Evolutionary conservation across 495 filamentous ascomycete species (phyloP), one percentile per base, ranked within the genome.

Genomic region (Neurospora tetrasperma): DNA sequence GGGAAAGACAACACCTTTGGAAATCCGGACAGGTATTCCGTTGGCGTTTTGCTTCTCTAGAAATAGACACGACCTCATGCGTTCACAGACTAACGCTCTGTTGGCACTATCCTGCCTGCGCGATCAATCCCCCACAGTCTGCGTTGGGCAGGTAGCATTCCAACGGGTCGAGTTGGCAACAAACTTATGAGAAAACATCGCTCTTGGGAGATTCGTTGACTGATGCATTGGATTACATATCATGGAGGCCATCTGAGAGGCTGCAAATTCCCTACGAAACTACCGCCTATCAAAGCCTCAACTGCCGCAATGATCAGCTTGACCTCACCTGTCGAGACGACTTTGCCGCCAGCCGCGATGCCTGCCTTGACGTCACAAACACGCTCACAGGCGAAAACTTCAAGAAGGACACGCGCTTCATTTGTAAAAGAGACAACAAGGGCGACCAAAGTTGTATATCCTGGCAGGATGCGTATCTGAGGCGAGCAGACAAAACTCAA

Each of bases 1-100:
- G 76, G 71, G 18, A 77, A 74, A 4, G 80, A 54, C 46, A 82
- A 69, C 43, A 81, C 80, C 10, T 71, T 74, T 72, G 79, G 79
- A 0, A 20, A 41, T 1, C 75, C 80, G 18, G 54, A 72, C 11
- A n/a, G 8, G 0, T 81, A 75, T 69, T 75, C 79, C 14, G 81
- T 79, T 42, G 80, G 77, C 20, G 69, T 79, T 42, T 44, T 80
- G 68, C 43, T 78, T 8, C 62, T 70, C 44, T 70, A 23, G 23
- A 48, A 48, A 5, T 9, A 48, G n/a, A 48, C n/a, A 18, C 20
- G 9, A 20, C n/a, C 44, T 44, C 42, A 44, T n/a, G 6, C 42
- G 42, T 9, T n/a, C 43, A 46, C 11, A 20, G 44, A 11, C 9
- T 23, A 23, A 2, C 4, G 9, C n/a, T 48, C 9, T 48, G 44